Percentiles rank a stretch among this genome's conserved stretches.
Evolutionary conservation across 139 green algal species (phyloP).

Genomic region (Spirogloea muscicola): DNA sequence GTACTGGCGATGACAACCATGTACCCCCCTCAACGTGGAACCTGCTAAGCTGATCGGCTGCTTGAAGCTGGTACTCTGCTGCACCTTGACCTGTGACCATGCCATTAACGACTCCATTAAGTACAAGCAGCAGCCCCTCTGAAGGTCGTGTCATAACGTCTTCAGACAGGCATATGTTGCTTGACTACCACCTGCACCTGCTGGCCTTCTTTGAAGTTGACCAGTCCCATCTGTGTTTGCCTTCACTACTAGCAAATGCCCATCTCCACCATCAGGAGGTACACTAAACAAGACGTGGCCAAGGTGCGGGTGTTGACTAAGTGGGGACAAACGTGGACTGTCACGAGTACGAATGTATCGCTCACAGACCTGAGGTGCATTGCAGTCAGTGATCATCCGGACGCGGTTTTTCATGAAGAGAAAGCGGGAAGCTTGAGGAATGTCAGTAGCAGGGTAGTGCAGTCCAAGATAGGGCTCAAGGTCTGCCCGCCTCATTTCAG

Average conservation of each 20-base stretch:
- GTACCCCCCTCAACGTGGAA: conserved; percentile 41
- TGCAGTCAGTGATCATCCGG: conserved; percentile 49
- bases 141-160: neutral
- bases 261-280: neutral
- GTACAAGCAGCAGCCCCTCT: neutral
- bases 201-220: no score
- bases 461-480: conserved; percentile 49
- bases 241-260: no score
- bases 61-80: conserved; percentile 31
- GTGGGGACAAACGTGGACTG: neutral
- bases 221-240: no score
- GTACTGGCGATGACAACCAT: conserved; percentile 49
- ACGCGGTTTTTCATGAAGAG: conserved; percentile 53
- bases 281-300: neutral
- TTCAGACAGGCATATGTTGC: neutral
- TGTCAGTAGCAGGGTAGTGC: conserved; percentile 54
- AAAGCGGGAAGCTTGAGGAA: conserved; percentile 42
- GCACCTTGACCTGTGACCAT: conserved; percentile 20
- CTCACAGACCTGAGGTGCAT: neutral
- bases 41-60: conserved; percentile 32
- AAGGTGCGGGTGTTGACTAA: neutral
- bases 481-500: conserved; percentile 28
- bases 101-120: neutral
- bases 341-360: neutral
- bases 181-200: no score